Evolutionary conservation across 805 yeast genomes (phyloP), one percentile per base, ranked within the genome.

Genomic region (Torulaspora indica): DNA sequence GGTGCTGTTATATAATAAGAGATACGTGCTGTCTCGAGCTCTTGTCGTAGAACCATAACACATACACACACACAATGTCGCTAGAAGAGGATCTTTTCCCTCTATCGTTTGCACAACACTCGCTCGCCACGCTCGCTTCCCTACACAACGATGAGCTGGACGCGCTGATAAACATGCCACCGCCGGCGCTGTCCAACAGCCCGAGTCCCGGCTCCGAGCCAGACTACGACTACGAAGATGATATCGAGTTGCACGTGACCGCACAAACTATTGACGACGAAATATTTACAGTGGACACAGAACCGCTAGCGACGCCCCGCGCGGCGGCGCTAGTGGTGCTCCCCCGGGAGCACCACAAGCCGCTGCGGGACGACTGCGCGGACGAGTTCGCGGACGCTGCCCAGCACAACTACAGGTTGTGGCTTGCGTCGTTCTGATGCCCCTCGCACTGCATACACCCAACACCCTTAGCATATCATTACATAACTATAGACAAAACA

Each of bases 391-490:
- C 58, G 18, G 48, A 59, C 37, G 60, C 58, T 5, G 62, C 65
- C 14, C 63, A 59, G 45, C 59, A 53, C 42, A 60, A 60, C 47
- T 60, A 60, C 53, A 53, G 59, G 39, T 44, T 61, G 34, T 60
- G 63, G 63, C 48, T 61, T 9, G 40, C 40, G 34, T 18, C 31
- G 15, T 29, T 37, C 15, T 37, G 15, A 27, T 7, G 37, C 37
- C 10, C 14, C 37, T 18, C 17, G 15, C 18, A n/a, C 34, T 8
- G 6, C 34, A 5, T 9, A 15, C 34, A 31, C 22, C 4, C 5
- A 20, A 20, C 8, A 4, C 14, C 6, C 8, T 10, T 18, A 20
- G 35, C 24, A 33, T 33, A 33, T 14, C 37, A 23, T 12, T 31
- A 31, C 34, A 31, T 31, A 15, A 31, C 4, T 5, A 31, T 31